Percentiles rank a stretch among this genome's conserved stretches.
These are phyloP conservation scores for Drosera spatulata DNA, from an alignment of 179 eudicot genomes.

Conservation along the genomic window DNA sequence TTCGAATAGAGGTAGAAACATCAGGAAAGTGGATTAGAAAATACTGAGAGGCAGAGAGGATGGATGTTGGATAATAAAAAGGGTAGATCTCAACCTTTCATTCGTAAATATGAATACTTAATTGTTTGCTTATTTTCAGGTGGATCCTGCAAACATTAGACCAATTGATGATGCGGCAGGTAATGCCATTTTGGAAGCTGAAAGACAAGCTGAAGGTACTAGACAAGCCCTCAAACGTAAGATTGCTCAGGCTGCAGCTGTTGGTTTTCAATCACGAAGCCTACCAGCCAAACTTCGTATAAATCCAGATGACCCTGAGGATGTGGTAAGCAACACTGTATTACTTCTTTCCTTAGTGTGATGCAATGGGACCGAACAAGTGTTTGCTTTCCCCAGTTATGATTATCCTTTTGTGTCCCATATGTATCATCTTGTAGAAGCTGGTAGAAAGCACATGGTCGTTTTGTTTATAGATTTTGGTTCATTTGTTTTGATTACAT, in stretches of 20 bases:
- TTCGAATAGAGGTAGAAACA: too few species aligned
- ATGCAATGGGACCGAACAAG: neutral
- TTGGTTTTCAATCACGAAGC: slow-evolving; percentile 49
- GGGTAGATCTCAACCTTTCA: too few species aligned
- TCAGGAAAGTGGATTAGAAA: too few species aligned
- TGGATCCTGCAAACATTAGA: slow-evolving; percentile 85
- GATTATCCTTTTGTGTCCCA: too few species aligned
- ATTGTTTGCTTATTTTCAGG: slow-evolving; percentile 28
- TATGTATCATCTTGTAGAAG: too few species aligned
- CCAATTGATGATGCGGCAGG: slow-evolving; percentile 45
- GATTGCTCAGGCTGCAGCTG: slow-evolving; percentile 81
- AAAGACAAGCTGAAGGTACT: slow-evolving; percentile 91
- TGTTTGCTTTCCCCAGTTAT: neutral
- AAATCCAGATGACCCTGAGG: slow-evolving; percentile 86
- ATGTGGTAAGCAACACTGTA: slow-evolving; percentile 44
- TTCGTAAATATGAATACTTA: too few species aligned
- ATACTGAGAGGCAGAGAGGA: too few species aligned
- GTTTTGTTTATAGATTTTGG: too few species aligned
- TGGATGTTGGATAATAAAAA: too few species aligned
- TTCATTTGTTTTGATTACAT: too few species aligned
- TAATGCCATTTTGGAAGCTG: slow-evolving; percentile 64
- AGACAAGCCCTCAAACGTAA: slow-evolving; percentile 82
- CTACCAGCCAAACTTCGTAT: slow-evolving; percentile 78
- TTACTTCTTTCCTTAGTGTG: neutral
- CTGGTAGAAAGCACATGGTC: too few species aligned